Evolutionary conservation across 2,329 filamentous ascomycete species (phyloP), one percentile per base, ranked within the genome.

Genomic region (Phialemonium atrogriseum): DNA sequence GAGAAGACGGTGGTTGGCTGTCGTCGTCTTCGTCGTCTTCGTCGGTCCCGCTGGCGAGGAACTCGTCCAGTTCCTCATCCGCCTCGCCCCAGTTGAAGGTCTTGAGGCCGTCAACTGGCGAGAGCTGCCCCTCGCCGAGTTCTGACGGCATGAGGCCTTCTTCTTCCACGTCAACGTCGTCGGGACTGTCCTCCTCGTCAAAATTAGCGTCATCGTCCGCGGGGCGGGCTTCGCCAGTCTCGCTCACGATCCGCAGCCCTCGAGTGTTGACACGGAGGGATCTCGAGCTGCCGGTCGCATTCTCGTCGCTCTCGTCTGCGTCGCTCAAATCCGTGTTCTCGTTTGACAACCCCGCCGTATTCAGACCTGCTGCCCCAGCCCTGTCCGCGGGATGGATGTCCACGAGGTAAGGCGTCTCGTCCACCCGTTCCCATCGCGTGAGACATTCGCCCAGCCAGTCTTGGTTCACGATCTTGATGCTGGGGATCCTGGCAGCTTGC

Each of bases 361-460:
- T 30, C 4, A 14, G 15, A 1, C 39, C 32, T 51, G 47, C 30
- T 38, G 41, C 19, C 39, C 37, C 39, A 37, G 47, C 58, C 10
- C 73, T 66, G 44, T 86, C 81, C 12, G 78, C 73, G 1, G 81
- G 76, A 31, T 86, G 78, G 3, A 87, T 69, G n/a, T 80, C 68
- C 27, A 49, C 55, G n/a, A 83, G 63, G 49, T 89, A 94, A 0
- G 81, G 79, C 3, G 68, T 68, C 53, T 95, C 88, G 34, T 91
- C 78, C 9, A 93, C 64, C 35, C 74, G 79, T 40, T 73, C 68
- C 91, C 91, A 98, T 52, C 82, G 80, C 16, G 77, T 81, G 41
- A 96, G 76, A 34, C 80, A 93, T 44, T 88, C 82, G 19, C 80
- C 70, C 18, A 98, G 75, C 91, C 91, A 98, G 47, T 85, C 77